Percentiles rank a stretch among this genome's conserved stretches.
Evolutionary conservation across 768 basidiomycete genomes (phyloP).

Genomic region (Amanita subjunquillea): DNA sequence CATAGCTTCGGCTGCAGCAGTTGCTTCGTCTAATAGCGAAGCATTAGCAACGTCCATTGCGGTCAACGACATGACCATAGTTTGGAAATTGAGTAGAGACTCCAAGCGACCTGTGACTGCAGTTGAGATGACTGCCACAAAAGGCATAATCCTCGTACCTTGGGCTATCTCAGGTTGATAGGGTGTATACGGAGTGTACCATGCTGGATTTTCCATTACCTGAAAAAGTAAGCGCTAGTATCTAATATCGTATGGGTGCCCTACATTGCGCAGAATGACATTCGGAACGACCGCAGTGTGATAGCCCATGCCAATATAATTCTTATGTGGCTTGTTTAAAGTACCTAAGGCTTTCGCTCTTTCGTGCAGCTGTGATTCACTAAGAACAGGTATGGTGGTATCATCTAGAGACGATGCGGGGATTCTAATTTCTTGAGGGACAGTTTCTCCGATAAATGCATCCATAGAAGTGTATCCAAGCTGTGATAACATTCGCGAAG

Average conservation of each 20-base stretch:
- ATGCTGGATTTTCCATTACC: slow-evolving; percentile 92
- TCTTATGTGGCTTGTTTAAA: slow-evolving; percentile 77
- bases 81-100: slow-evolving; percentile 93
- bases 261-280: slow-evolving; percentile 85
- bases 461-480: slow-evolving; percentile 87
- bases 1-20: slow-evolving; percentile 95
- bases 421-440: slow-evolving; percentile 76
- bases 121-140: slow-evolving; percentile 4
- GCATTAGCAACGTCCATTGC: slow-evolving; percentile 95
- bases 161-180: slow-evolving; percentile 99
- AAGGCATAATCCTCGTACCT: slow-evolving; percentile 36
- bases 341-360: slow-evolving; percentile 70
- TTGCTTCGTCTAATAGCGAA: slow-evolving; percentile 90
- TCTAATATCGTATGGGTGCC: slow-evolving; percentile 6
- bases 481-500: slow-evolving; percentile 68
- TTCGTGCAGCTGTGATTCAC: slow-evolving; percentile 75
- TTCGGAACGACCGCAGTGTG: slow-evolving; percentile 93
- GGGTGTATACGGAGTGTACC: slow-evolving; percentile 96
- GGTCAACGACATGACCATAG: slow-evolving; percentile 91
- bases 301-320: slow-evolving; percentile 98
- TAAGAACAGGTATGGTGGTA: slow-evolving; percentile 60
- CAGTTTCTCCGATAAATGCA: slow-evolving; percentile 72
- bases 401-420: slow-evolving; percentile 49
- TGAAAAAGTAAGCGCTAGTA: slow-evolving; percentile 15
- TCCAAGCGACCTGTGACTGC: slow-evolving; percentile 72